These are phyloP conservation scores for Thraustotheca clavata DNA, from an alignment of 352 stramenopile species.

Conservation along the genomic window DNA sequence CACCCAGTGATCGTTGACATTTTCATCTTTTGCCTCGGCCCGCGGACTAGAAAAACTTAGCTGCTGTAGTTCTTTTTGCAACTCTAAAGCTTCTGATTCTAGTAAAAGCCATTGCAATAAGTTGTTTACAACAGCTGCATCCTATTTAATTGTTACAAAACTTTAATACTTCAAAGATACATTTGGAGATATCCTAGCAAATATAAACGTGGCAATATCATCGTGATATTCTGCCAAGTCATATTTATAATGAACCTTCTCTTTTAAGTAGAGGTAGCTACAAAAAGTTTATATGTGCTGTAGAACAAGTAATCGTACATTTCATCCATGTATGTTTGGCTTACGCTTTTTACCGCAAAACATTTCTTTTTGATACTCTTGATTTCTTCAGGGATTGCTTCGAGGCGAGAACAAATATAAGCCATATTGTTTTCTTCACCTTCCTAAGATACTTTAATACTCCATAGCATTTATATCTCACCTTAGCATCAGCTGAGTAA, in stretches of 20 bases:
- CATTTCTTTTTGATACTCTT: conserved; percentile 47
- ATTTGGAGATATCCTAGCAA: conserved; percentile 33
- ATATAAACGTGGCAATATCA: conserved; percentile 58
- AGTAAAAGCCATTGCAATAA: conserved; percentile 73
- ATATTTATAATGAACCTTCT: conserved; percentile 66
- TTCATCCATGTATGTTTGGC: conserved; percentile 45
- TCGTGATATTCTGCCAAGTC: conserved; percentile 59
- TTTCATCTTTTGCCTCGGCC: conserved; percentile 24
- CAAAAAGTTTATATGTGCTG: not conserved
- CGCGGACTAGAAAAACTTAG: conserved; percentile 28
- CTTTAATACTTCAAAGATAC: no score
- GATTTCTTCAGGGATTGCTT: conserved; percentile 21
- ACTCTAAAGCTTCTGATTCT: conserved; percentile 53
- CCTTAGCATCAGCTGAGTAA: not conserved
- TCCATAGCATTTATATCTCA: not conserved
- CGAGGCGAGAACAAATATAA: conserved; percentile 38
- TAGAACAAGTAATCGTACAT: conserved; percentile 31
- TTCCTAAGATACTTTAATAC: no score
- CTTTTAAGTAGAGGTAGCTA: conserved; percentile 72
- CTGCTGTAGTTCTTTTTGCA: conserved; percentile 58
- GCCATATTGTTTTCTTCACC: conserved; percentile 29
- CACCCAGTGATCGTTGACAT: conserved; percentile 38
- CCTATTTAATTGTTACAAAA: conserved; percentile 31
- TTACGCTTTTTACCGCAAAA: conserved; percentile 57
- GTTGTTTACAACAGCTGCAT: conserved; percentile 45